A percentile compares a stretch with the other conserved stretches of the same genome.
These are phyloP conservation scores for Neocatenulostroma microsporum DNA, from an alignment of 2,329 filamentous ascomycete genomes.

Conservation along the genomic window DNA sequence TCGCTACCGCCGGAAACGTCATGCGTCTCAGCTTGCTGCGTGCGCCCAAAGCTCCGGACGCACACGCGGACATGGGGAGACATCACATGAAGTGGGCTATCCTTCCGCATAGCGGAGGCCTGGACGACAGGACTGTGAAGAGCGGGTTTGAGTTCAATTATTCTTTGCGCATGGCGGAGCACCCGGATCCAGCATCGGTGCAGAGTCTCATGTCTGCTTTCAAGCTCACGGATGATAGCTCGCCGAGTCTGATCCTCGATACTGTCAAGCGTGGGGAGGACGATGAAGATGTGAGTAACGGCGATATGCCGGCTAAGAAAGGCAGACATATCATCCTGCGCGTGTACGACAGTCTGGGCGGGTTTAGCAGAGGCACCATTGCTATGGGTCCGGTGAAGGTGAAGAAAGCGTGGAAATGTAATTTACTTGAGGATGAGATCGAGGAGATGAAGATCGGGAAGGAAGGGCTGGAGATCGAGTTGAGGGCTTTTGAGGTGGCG, in stretches of 20 bases:
- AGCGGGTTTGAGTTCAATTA: constrained; percentile 89
- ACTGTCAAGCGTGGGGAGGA: constrained; percentile 76
- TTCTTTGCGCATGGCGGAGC: constrained; percentile 54
- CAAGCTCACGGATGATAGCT: constrained; percentile 44
- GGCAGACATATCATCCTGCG: constrained; percentile 75
- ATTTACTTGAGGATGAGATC: constrained; percentile 79
- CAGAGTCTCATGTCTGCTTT: constrained; percentile 47
- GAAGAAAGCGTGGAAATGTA: constrained; percentile 71
- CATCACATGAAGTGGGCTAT: constrained; percentile 88
- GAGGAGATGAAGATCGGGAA: constrained; percentile 53
- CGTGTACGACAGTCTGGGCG: constrained; percentile 83
- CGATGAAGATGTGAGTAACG: constrained; percentile 46
- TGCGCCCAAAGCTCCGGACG: constrained; percentile 86
- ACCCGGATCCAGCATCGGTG: constrained; percentile 22
- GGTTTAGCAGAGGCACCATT: constrained; percentile 65
- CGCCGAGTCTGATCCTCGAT: constrained; percentile 62
- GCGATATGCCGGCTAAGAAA: constrained; percentile 47
- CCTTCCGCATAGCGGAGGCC: constrained; percentile 67
- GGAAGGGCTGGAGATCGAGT: constrained; percentile 31
- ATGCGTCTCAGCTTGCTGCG: constrained; percentile 86
- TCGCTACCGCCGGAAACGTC: constrained; percentile 77
- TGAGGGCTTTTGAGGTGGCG: constrained; percentile 34
- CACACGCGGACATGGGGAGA: constrained; percentile 78
- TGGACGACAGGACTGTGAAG: constrained; percentile 66
- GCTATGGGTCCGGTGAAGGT: constrained; percentile 58